phyloP scores from a whole-genome alignment of 352 stramenopile genomes.

The Phytophthora brassicae region DNA sequence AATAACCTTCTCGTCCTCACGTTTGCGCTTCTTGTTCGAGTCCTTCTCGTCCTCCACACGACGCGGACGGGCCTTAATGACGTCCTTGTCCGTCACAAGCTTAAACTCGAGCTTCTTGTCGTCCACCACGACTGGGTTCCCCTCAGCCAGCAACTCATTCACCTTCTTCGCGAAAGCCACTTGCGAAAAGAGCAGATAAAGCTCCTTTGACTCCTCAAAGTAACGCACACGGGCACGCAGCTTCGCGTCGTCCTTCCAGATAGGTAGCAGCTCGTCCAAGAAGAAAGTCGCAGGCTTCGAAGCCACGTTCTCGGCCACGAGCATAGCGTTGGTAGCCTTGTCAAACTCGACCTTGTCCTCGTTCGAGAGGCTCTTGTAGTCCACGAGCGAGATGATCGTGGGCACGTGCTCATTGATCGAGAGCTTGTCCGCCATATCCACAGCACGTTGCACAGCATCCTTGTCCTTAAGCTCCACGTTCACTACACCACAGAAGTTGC shows the following conservation, averaged over 20 bases:
- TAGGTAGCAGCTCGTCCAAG: constrained; percentile 62
- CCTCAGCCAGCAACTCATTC: constrained; percentile 40
- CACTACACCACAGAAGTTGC: constrained; percentile 72
- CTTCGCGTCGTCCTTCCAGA: constrained; percentile 71
- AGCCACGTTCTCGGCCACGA: constrained; percentile 83
- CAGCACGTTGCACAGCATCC: constrained; percentile 51
- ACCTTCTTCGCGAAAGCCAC: constrained; percentile 66
- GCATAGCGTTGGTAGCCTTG: constrained; percentile 78
- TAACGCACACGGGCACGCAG: constrained; percentile 76
- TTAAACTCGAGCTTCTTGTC: constrained; percentile 70
- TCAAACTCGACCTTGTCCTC: constrained; percentile 84
- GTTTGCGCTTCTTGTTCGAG: constrained; percentile 76
- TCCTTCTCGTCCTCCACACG: constrained; percentile 51
- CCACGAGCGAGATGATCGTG: constrained; percentile 49
- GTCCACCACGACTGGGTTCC: constrained; percentile 53
- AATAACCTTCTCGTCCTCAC: constrained; percentile 73
- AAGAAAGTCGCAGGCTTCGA: constrained; percentile 71
- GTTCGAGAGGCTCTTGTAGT: constrained; percentile 64
- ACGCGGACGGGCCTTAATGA: constrained; percentile 73
- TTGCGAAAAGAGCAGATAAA: constrained; percentile 84
- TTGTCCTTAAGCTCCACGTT: constrained; percentile 77
- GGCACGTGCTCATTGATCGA: constrained; percentile 63
- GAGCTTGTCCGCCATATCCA: constrained; percentile 52
- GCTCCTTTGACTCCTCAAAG: constrained; percentile 58
- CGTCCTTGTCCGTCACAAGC: constrained; percentile 70